Evolutionary conservation across 495 filamentous ascomycete species (phyloP), one percentile per base, ranked within the genome.

Genomic region (Penicillium steckii): DNA sequence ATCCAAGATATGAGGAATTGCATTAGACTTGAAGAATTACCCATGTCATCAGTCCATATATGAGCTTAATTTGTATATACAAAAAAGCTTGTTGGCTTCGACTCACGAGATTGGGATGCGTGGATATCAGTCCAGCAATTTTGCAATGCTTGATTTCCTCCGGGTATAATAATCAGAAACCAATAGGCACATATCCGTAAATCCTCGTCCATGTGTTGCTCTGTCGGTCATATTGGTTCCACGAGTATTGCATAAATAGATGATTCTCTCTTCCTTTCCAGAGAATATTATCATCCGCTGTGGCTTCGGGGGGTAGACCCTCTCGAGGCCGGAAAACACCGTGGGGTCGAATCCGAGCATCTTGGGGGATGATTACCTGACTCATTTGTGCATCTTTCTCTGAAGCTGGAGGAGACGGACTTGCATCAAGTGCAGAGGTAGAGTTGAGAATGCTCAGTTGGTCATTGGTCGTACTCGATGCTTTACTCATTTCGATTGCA

Each of bases 231-330:
- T 37, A 53, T 46, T 65, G 8, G 8, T 65, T 59, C 29, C 66
- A 46, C 25, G 51, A 58, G 19, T 66, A 63, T 13, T 54, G 55
- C 45, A 71, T 33, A 53, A 67, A 54, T 1, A 33, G 19, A 30
- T 59, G 51, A 56, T 66, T 56, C 9, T 4, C 43, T 26, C 35
- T 43, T 13, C 21, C 46, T 15, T 56, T 56, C 60, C 56, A 64
- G 18, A 37, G 33, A 1, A 32, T 46, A 19, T 58, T 44, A n/a
- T 58, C 46, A 10, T 50, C 33, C 25, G 48, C 38, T 0, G 38
- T 56, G 10, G 32, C 55, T 43, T 41, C 55, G 30, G 33, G 48
- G 13, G 50, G 56, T 24, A 50, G 30, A 8, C 60, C 51, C 8
- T 56, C 52, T 9, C 42, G 21, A 8, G 56, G 52, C 7, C 52